Evolutionary conservation across 2,329 filamentous ascomycete species (phyloP).

Genomic region (Venturiaceae sp.): DNA sequence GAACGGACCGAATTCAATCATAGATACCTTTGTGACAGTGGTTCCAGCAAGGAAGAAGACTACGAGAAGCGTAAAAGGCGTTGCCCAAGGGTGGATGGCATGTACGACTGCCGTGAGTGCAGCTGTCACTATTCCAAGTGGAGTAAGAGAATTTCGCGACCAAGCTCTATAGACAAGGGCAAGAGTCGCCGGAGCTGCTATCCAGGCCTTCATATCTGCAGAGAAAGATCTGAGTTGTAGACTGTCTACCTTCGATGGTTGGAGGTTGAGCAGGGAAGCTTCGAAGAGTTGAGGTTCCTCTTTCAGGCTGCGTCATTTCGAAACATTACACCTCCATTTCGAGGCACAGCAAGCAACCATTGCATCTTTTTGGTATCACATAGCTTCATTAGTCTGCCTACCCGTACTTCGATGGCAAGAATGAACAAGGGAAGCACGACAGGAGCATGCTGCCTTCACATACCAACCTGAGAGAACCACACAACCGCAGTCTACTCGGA

Average conservation of each 20-base stretch:
- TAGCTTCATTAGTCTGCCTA: too few relatives aligned
- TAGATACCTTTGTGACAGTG: slow-evolving; percentile 63
- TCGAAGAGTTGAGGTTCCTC: background rate
- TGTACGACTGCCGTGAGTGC: slow-evolving; percentile 67
- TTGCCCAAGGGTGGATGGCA: slow-evolving; percentile 83
- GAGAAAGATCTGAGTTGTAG: background rate
- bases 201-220: slow-evolving; percentile 14
- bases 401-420: too few relatives aligned
- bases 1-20: background rate
- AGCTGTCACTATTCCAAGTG: slow-evolving; percentile 62
- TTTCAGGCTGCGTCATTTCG: too few relatives aligned
- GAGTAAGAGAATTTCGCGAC: slow-evolving; percentile 57
- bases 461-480: too few relatives aligned
- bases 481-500: too few relatives aligned
- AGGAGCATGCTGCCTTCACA: too few relatives aligned
- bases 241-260: too few relatives aligned
- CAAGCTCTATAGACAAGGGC: slow-evolving; percentile 29
- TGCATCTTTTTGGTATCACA: too few relatives aligned
- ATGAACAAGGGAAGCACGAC: too few relatives aligned
- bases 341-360: too few relatives aligned
- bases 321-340: too few relatives aligned
- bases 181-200: slow-evolving; percentile 20
- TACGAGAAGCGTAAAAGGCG: slow-evolving; percentile 76
- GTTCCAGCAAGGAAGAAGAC: slow-evolving; percentile 85
- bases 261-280: background rate